Percentiles rank a stretch among this genome's conserved stretches.
Conservation (phyloP, 2,329 filamentous ascomycete species). For the Geosmithia morbida region DNA sequence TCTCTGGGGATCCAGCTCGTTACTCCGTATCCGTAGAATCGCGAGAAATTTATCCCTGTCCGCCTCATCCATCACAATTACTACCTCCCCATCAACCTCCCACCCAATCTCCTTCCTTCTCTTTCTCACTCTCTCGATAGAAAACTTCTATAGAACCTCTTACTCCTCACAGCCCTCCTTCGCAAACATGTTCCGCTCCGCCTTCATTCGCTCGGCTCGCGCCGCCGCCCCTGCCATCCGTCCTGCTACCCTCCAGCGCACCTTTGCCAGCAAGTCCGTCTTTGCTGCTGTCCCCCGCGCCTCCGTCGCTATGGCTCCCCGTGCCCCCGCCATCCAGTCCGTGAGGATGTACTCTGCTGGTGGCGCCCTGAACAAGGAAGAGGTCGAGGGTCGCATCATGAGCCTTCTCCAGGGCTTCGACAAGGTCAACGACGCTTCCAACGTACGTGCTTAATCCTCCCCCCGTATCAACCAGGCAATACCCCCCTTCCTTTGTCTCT, state of each 20-base stretch:
- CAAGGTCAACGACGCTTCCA: conserved; percentile 60
- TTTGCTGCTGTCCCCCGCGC: conserved; percentile 35
- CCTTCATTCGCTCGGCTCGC: conserved; percentile 61
- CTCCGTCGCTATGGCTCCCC: conserved; percentile 43
- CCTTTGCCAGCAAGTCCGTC: conserved; percentile 8
- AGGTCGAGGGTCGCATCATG: conserved; percentile 86
- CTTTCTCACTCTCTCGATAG: no score
- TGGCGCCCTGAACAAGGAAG: conserved; percentile 61
- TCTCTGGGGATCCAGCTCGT: conserved; percentile 2
- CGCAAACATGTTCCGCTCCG: conserved; percentile 69
- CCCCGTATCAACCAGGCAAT: no score
- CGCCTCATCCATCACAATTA: conserved; percentile 4
- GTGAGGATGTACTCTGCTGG: conserved; percentile 79
- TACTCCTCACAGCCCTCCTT: background rate
- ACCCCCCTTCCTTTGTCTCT: conserved; percentile 5
- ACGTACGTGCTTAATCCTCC: conserved; percentile 41
- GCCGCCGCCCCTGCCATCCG: conserved; percentile 34
- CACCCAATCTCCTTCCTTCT: background rate
- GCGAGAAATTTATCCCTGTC: conserved; percentile 31
- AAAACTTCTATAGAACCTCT: background rate
- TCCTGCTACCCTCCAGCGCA: conserved; percentile 28
- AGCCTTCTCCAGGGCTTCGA: conserved; percentile 92
- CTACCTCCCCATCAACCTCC: conserved; percentile 3
- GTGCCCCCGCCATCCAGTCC: conserved; percentile 48
- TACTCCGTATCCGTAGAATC: no score